Base-by-base conservation (phyloP, 257 asterid genomes). In the Ballota nigra region DNA sequence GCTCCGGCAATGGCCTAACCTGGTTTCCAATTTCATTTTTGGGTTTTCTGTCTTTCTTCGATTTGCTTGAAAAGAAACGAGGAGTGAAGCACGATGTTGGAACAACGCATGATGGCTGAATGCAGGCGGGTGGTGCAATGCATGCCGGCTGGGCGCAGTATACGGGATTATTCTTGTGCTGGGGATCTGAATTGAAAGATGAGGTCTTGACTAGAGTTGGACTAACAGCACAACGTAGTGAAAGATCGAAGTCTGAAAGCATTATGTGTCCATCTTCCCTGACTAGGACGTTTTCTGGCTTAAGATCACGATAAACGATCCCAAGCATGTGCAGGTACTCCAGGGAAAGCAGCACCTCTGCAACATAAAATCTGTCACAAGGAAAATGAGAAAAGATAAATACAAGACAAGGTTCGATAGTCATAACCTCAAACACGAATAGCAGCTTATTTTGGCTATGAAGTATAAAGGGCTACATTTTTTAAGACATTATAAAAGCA, bases 291-390 rank as follows among this genome's bases (percentile, higher is more conserved):
- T 86, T 86, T 63, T 86, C 92, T 1, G 91, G 88, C 63, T 86
- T 86, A 1, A 86, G 88, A 55, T 86, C 91, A 0, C 89, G 86
- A 51, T 86, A 86, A 51, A 86, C 80, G 12, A 86, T 86, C 49
- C 92, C 92, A 11, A 86, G 87, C 92, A 86, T 86, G 87, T 86
- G 92, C 9, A 86, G 77, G 53, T 86, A 86, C 80, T 86, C 91
- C 22, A 86, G 57, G 34, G 91, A 81, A 31, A 86, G 87, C 6
- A 86, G 84, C 56, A 86, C 85, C 69, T 86, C 87, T 8, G 92
- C 92, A 19, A 86, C 86, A n/a, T 86, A 86, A 70, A 86, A 86
- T 59, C 92, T 86, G 86, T 53, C 33, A 29, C 60, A 43, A 45
- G 66, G 62, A 69, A 28, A 76, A 53, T n/a, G 26, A 19, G 60